Evolutionary conservation across 352 stramenopile species (phyloP).

Genomic region (Thalassiosira mediterranea): DNA sequence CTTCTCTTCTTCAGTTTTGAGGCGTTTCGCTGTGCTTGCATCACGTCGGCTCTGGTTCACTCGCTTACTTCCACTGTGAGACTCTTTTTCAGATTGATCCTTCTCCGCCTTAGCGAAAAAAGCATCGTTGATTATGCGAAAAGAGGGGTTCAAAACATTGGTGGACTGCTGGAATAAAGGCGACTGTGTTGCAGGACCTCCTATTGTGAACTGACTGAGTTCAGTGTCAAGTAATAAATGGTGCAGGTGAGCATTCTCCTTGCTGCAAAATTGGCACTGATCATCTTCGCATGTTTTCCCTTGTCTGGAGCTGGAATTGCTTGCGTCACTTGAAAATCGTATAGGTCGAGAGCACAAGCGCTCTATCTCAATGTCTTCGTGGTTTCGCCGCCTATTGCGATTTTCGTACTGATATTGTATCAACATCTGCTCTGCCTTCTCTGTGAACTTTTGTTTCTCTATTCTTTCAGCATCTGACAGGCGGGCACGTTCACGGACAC

Average conservation of each 20-base stretch:
- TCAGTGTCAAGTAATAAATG: conserved; percentile 50
- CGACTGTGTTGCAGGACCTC: conserved; percentile 23
- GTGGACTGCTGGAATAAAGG: conserved; percentile 28
- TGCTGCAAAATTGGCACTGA: conserved; percentile 56
- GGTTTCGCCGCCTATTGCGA: conserved; percentile 45
- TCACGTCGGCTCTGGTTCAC: conserved; percentile 41
- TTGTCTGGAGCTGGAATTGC: conserved; percentile 16
- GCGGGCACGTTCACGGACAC: conserved; percentile 49
- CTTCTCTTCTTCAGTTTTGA: conserved; percentile 52
- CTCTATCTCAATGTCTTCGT: conserved; percentile 49
- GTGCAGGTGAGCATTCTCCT: conserved; percentile 38
- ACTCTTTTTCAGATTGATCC: conserved; percentile 5
- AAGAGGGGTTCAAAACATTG: conserved; percentile 45
- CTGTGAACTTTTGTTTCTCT: conserved; percentile 62
- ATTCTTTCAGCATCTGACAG: conserved; percentile 58
- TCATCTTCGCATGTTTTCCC: conserved; percentile 41
- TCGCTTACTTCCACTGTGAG: conserved; percentile 17
- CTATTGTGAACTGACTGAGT: conserved; percentile 37
- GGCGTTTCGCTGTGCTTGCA: conserved; percentile 35
- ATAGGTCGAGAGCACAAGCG: conserved; percentile 51
- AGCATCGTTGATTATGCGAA: conserved; percentile 30
- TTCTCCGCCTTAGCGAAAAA: conserved; percentile 40
- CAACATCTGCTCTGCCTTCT: conserved; percentile 42
- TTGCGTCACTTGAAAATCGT: conserved; percentile 35
- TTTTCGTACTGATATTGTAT: conserved; percentile 64